Percentiles rank a stretch among this genome's conserved stretches.
phyloP scores from a whole-genome alignment of 352 stramenopile species.

The Pythium periplocum region DNA sequence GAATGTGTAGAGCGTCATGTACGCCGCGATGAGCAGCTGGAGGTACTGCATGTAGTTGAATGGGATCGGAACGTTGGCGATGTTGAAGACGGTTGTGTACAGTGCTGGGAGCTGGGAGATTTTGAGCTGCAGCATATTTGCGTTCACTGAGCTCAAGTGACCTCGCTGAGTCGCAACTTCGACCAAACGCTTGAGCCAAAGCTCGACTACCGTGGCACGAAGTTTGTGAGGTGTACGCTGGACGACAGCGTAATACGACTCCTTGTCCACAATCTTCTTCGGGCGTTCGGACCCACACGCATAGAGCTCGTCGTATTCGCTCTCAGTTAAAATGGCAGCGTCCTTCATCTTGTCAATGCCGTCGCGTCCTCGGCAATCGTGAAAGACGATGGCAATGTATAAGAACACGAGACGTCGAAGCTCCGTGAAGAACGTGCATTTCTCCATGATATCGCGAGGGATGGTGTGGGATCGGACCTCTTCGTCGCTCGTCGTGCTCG shows the following conservation, averaged over 20 bases:
- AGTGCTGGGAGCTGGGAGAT: constrained; percentile 60
- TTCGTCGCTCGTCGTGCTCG: constrained; percentile 1
- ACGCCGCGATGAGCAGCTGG: constrained; percentile 56
- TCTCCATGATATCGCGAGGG: constrained; percentile 51
- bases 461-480: constrained; percentile 21
- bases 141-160: constrained; percentile 49
- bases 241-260: constrained; percentile 53
- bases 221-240: constrained; percentile 66
- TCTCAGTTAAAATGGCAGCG: constrained; percentile 46
- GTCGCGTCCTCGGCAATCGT: constrained; percentile 64
- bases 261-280: constrained; percentile 32
- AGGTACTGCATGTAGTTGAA: constrained; percentile 88
- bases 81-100: constrained; percentile 82
- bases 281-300: constrained; percentile 57
- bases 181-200: constrained; percentile 74
- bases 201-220: constrained; percentile 67
- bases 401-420: constrained; percentile 72
- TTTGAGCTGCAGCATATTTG: constrained; percentile 58
- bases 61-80: constrained; percentile 79
- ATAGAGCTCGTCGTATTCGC: constrained; percentile 68
- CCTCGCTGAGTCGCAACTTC: constrained; percentile 56
- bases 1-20: constrained; percentile 82
- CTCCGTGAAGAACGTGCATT: constrained; percentile 76
- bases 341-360: constrained; percentile 63
- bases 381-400: constrained; percentile 82